Evolutionary conservation across 768 basidiomycete genomes (phyloP).

Genomic region (Pulveroboletus ravenelii): DNA sequence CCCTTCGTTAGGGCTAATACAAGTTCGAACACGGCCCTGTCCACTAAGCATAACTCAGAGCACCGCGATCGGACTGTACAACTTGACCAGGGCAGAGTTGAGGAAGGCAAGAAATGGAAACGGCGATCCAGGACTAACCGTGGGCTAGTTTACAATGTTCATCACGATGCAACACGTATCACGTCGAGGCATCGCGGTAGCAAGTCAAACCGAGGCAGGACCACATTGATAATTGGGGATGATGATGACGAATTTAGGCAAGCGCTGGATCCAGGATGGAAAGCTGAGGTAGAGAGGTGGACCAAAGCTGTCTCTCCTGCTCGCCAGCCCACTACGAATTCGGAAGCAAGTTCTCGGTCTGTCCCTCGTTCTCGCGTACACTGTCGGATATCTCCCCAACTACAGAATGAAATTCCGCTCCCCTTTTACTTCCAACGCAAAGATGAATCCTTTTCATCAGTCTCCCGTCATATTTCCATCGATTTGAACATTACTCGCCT

Average conservation of each 20-base stretch:
- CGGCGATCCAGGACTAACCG: slow-evolving; percentile 27
- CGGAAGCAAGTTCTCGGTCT: background rate
- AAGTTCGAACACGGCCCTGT: slow-evolving; percentile 1
- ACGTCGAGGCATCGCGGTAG: slow-evolving; percentile 23
- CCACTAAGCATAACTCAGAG: slow-evolving; percentile 5
- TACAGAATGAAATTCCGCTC: slow-evolving; percentile 11
- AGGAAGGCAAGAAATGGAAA: slow-evolving; percentile 14
- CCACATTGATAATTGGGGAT: slow-evolving; percentile 38
- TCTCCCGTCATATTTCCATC: slow-evolving; percentile 27
- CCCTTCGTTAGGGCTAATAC: slow-evolving; percentile 27
- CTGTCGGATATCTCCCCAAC: slow-evolving; percentile 11
- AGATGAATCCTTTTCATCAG: slow-evolving; percentile 1
- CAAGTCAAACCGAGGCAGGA: slow-evolving; percentile 7
- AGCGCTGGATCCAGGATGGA: slow-evolving; percentile 39
- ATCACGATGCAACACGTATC: slow-evolving; percentile 36
- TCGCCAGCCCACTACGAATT: slow-evolving; percentile 8
- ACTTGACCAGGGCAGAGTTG: slow-evolving; percentile 1
- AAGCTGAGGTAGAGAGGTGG: slow-evolving; percentile 30
- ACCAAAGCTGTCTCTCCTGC: slow-evolving; percentile 18
- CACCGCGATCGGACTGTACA: slow-evolving; percentile 10
- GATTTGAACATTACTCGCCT: slow-evolving; percentile 54
- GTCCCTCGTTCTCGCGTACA: slow-evolving; percentile 11
- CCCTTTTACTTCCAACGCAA: slow-evolving; percentile 13
- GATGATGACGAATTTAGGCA: slow-evolving; percentile 42
- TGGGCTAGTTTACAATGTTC: slow-evolving; percentile 36